phyloP scores from a whole-genome alignment of 768 basidiomycete species.

The Tricholoma saponaceum region DNA sequence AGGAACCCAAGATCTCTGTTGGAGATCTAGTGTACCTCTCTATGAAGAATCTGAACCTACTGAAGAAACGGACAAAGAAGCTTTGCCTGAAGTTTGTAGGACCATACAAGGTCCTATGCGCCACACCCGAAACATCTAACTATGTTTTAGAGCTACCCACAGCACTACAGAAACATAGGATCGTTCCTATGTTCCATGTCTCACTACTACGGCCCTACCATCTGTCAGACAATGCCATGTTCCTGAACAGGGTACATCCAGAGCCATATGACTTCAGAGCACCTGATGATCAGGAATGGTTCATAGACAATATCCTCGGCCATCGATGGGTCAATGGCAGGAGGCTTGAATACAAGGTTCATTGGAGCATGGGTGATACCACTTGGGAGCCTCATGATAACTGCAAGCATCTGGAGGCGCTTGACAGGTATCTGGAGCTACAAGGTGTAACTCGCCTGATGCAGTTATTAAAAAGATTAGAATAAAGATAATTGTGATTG shows the following conservation, averaged over 20 bases:
- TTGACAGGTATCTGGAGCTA: conserved; percentile 27
- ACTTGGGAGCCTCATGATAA: conserved; percentile 26
- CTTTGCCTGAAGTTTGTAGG: conserved; percentile 33
- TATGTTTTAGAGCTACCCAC: conserved; percentile 18
- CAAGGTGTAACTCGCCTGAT: no score
- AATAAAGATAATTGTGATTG: no score
- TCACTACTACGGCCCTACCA: conserved; percentile 2
- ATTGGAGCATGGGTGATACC: conserved; percentile 28
- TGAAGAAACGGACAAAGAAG: conserved; percentile 25
- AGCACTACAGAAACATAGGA: not conserved
- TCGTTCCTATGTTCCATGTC: conserved; percentile 5
- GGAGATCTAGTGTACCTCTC: conserved; percentile 32
- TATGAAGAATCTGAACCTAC: conserved; percentile 29
- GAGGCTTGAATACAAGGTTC: conserved; percentile 15
- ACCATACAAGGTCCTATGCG: conserved; percentile 26
- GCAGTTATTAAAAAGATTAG: no score
- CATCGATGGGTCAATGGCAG: conserved; percentile 16
- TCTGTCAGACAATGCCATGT: not conserved
- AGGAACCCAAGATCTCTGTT: conserved; percentile 9
- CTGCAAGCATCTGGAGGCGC: conserved; percentile 22
- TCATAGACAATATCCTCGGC: conserved; percentile 30
- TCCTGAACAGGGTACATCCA: conserved; percentile 1
- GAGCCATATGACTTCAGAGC: conserved; percentile 34
- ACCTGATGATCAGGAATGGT: conserved; percentile 28
- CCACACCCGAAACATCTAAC: conserved; percentile 15